Evolutionary conservation across 768 basidiomycete species (phyloP), one percentile per base, ranked within the genome.

Genomic region (Cystobasidium tubakii): DNA sequence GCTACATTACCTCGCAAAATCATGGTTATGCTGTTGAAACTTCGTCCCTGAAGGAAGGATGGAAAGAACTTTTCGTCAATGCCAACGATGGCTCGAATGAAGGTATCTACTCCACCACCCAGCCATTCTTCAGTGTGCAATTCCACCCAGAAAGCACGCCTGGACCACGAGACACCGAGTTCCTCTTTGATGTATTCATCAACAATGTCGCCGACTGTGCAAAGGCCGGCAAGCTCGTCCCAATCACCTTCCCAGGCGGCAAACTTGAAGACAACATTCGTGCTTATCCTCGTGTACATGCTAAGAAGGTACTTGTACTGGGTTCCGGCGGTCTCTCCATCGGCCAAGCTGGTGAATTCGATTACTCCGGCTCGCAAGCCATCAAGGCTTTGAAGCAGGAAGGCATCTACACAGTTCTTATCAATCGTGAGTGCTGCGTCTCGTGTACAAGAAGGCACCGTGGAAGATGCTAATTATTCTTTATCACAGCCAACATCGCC

Each of bases 361-460:
- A 99, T 83, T 99, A 99, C 83, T 98, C 96, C 0, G 96, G 96
- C 75, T 95, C 92, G 44, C 96, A 99, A 81, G 95, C 96, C 15
- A 95, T 99, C 86, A 99, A 99, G 83, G 96, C 96, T 12, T 86
- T 99, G 77, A 98, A 98, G 83, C 92, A 92, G 81, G 96, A 98
- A 81, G 96, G 96, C 39, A 98, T 99, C 80, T 98, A 96, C 83
- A 99, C 96, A 74, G 92, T 99, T 82, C 88, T 99, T 81, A 87
- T 99, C 78, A 98, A 98, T 82, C 95, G 77, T 77, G 44, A 57
- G 77, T 62, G 27, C 39, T 9, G 19, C 25, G 1, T 1, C n/a
- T 13, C n/a, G 1, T 10, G 19, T 36, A 31, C 27, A 7, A 7
- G 2, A 0, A 42, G 21, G 33, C 23, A 29, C 62, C n/a, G n/a